phyloP scores from a whole-genome alignment of 306 rosid species.

The Gynostemma pentaphyllum region DNA sequence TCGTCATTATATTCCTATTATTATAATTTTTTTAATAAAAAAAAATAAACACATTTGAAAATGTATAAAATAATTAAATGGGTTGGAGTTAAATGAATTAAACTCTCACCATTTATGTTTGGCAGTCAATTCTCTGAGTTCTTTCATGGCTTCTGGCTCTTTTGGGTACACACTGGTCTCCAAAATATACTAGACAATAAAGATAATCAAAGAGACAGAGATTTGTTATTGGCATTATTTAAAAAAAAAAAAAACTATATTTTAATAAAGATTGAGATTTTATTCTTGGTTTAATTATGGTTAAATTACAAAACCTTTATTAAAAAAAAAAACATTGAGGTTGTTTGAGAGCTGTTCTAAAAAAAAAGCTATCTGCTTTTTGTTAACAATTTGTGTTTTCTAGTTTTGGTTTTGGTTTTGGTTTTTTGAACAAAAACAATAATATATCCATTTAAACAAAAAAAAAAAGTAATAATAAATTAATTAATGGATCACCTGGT shows the following conservation, averaged over 20 bases:
- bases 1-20: constrained; percentile 86
- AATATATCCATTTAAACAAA: too few species aligned
- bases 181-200: constrained; percentile 43
- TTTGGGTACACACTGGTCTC: constrained; percentile 90
- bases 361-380: too few species aligned
- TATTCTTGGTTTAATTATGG: too few species aligned
- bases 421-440: too few species aligned
- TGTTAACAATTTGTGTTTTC: too few species aligned
- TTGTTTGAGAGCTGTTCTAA: too few species aligned
- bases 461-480: too few species aligned
- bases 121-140: constrained; percentile 82
- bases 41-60: neutral
- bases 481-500: constrained; percentile 34
- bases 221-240: neutral
- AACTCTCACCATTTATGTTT: constrained; percentile 80
- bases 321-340: too few species aligned
- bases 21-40: constrained; percentile 1
- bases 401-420: too few species aligned
- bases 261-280: too few species aligned
- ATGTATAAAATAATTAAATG: neutral
- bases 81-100: neutral
- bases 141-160: constrained; percentile 87
- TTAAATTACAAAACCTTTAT: too few species aligned
- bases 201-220: constrained; percentile 6
- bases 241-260: neutral